phyloP scores from a whole-genome alignment of 352 stramenopile genomes.

The Globisporangium okanoganense region DNA sequence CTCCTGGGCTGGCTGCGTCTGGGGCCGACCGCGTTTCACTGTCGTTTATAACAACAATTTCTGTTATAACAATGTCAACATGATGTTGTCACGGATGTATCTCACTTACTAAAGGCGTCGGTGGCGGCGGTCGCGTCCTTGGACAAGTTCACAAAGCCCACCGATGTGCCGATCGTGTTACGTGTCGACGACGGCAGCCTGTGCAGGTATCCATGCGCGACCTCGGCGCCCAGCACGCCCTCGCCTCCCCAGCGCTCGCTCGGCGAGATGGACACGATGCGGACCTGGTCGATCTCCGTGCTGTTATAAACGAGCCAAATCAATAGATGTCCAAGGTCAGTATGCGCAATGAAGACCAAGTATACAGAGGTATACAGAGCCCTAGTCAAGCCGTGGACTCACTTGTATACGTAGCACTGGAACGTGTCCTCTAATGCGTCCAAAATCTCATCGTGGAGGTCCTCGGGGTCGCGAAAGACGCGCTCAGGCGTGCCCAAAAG shows the following conservation, averaged over 20 bases:
- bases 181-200: slow-evolving; percentile 80
- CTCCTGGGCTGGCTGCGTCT: neutral
- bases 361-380: too few relatives aligned
- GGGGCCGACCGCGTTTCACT: slow-evolving; percentile 13
- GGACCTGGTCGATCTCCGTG: slow-evolving; percentile 90
- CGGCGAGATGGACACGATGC: slow-evolving; percentile 85
- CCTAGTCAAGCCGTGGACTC: slow-evolving; percentile 2
- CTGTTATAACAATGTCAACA: too few relatives aligned
- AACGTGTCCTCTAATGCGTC: slow-evolving; percentile 90
- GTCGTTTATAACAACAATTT: neutral
- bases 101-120: slow-evolving; percentile 71
- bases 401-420: slow-evolving; percentile 98
- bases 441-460: slow-evolving; percentile 89
- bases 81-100: too few relatives aligned
- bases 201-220: slow-evolving; percentile 96
- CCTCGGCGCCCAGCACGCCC: slow-evolving; percentile 92
- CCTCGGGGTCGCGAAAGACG: slow-evolving; percentile 82
- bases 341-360: neutral
- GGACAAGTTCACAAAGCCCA: slow-evolving; percentile 78
- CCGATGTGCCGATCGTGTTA: slow-evolving; percentile 52
- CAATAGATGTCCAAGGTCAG: too few relatives aligned
- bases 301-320: slow-evolving; percentile 21
- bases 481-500: slow-evolving; percentile 91
- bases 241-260: slow-evolving; percentile 86
- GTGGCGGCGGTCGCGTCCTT: slow-evolving; percentile 68